Evolutionary conservation across 1,284 basidiomycete genomes (phyloP), one percentile per base, ranked within the genome.

Genomic region (Naganishia cerealis): DNA sequence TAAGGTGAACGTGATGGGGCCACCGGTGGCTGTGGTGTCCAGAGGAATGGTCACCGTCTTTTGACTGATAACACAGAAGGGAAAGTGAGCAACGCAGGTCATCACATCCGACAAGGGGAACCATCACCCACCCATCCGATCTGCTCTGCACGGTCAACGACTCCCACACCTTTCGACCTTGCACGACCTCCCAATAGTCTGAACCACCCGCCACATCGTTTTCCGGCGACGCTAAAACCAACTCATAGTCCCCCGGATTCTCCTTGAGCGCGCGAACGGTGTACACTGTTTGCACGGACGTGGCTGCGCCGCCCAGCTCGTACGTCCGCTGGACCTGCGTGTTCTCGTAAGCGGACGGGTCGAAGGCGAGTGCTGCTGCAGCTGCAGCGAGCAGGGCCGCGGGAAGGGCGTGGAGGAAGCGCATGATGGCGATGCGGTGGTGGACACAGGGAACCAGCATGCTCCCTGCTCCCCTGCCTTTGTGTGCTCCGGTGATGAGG

Each of bases 201-300:
- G 71, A 39, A 86, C 90, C 76, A 92, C 89, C 39, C 92, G 81
- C 86, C 87, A 92, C 74, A 88, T 90, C 85, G 67, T 83, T 79
- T 67, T 91, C 89, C 29, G 84, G 82, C 66, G 84, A 83, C 9
- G 85, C 84, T 24, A 95, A 81, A 7, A 89, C 86, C 71, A 94
- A 81, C 55, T 87, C 86, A 77, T 92, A 93, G 46, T 85, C 81
- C 48, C 83, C 84, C 10, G 87, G 84, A 56, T 82, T 84, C 71
- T 86, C 82, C 71, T 86, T 84, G 36, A 89, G 83, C 57, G 90
- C 86, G 79, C 87, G 90, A 77, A 91, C 85, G 21, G 90, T 88
- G 81, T 90, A 95, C 67, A 91, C 90, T 57, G 93, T 94, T 57
- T 87, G 90, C 82, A 92, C 86, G 80, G 89, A 88, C 65, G 91